A percentile compares a stretch with the other conserved stretches of the same genome.
These are phyloP conservation scores for Corchorus olitorius DNA, from an alignment of 345 rosid species.

Conservation along the genomic window DNA sequence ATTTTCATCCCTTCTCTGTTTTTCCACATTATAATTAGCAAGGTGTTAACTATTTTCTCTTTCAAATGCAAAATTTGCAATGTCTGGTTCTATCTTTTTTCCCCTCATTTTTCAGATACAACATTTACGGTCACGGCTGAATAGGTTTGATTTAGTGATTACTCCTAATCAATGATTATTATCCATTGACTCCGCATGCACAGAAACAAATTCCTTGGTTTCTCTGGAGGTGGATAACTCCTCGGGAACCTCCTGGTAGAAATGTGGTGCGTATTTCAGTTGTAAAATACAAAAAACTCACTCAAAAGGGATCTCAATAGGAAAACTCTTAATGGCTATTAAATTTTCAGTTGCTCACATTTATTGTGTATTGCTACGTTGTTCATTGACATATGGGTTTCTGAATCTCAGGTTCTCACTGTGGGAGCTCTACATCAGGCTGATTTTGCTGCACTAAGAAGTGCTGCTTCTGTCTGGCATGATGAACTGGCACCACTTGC, in stretches of 20 bases:
- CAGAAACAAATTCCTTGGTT: constrained; percentile 69
- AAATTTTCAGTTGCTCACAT: background rate
- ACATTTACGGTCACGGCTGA: constrained; percentile 74
- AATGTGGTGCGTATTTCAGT: constrained; percentile 67
- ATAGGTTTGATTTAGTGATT: constrained; percentile 86
- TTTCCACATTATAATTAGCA: background rate
- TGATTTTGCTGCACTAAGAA: constrained; percentile 62
- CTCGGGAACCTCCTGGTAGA: constrained; percentile 67
- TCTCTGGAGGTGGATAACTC: constrained; percentile 78
- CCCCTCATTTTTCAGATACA: constrained; percentile 68
- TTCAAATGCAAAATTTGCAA: background rate
- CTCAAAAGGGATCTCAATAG: constrained; percentile 9
- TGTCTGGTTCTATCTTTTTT: constrained; percentile 5
- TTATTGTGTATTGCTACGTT: too few relatives aligned
- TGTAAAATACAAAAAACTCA: constrained; percentile 19
- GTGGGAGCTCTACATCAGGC: constrained; percentile 88
- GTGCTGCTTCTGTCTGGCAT: constrained; percentile 74
- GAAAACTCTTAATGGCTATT: background rate
- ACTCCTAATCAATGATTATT: constrained; percentile 91
- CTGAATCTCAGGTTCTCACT: constrained; percentile 63
- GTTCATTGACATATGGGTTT: constrained; percentile 25
- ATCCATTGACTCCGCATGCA: constrained; percentile 73
- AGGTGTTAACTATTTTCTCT: background rate
- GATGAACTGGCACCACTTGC: constrained; percentile 62
- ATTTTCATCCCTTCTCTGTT: background rate